Conservation (phyloP, 2,329 filamentous ascomycete genomes). For the Ilyonectria destructans region DNA sequence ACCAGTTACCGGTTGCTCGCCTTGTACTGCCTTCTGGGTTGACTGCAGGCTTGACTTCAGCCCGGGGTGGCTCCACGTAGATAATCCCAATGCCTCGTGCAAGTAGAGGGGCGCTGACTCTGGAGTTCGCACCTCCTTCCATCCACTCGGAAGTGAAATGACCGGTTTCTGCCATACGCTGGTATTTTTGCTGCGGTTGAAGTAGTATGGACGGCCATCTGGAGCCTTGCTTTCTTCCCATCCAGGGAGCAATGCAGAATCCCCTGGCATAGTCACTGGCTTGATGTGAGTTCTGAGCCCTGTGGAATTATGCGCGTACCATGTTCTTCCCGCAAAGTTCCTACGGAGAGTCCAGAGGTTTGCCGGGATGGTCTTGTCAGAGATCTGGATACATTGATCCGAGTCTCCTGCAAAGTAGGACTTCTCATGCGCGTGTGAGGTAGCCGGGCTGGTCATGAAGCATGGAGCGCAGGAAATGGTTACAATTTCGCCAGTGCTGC, state of each 20-base stretch:
- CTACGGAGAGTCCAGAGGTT: neutral
- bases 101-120: neutral
- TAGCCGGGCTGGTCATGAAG: neutral
- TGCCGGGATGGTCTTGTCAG: neutral
- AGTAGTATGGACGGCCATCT: neutral
- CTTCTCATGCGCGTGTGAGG: neutral
- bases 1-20: neutral
- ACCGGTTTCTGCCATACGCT: slow-evolving; percentile 1
- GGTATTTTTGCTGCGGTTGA: neutral
- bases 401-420: neutral
- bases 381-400: neutral
- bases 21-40: neutral
- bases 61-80: neutral
- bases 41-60: neutral
- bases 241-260: neutral
- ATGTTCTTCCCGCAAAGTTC: neutral
- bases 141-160: neutral
- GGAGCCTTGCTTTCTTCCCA: slow-evolving; percentile 4
- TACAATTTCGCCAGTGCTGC: neutral
- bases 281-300: slow-evolving; percentile 2
- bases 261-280: neutral
- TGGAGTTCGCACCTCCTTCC: neutral
- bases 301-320: neutral
- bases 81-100: neutral
- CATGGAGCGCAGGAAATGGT: neutral